Evolutionary conservation across 805 yeast species (phyloP), one percentile per base, ranked within the genome.

Genomic region (Lachancea cidri): DNA sequence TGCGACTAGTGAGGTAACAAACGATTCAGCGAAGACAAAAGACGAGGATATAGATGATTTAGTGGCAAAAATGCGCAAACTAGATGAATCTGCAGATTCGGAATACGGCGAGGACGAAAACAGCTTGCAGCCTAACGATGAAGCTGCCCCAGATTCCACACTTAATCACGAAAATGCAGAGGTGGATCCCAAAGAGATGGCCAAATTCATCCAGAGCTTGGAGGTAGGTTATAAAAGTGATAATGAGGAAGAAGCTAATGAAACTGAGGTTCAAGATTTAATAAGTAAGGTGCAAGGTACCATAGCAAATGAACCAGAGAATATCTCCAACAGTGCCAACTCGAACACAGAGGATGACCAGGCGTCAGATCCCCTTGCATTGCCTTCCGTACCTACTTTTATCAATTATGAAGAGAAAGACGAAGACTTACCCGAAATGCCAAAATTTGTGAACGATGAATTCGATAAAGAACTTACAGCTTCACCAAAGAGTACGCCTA

Each of bases 31-130:
- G 27, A 16, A 36, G 9, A 35, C 39, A 3, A 40, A 41, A 2
- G 39, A 41, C n/a, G 43, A 38, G 17, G 48, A 36, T 33, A 41
- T 14, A 45, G 48, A 32, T 24, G 36, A 15, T 36, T 31, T 14
- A n/a, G 39, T 38, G 11, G 17, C 18, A 18, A 36, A 30, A 29
- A 19, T 33, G 29, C 31, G 25, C n/a, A 17, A 24, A 17, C 4
- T n/a, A 15, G 36, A 17, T 14, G 14, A 29, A 8, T 13, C 17
- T 6, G 38, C 31, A 2, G 43, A 38, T 4, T 33, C 37, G 4
- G 42, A 27, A 22, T 20, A 36, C 8, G 32, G 33, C 3, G 29
- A 22, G 7, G 34, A 29, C 8, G 37, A 39, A 17, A 30, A 20
- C 22, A 30, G 4, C 36, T 14, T n/a, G 14, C 17, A 30, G 15